Percentiles rank a stretch among this genome's conserved stretches.
phyloP scores from a whole-genome alignment of 176 grass and related monocot genomes.

The Phragmites australis region DNA sequence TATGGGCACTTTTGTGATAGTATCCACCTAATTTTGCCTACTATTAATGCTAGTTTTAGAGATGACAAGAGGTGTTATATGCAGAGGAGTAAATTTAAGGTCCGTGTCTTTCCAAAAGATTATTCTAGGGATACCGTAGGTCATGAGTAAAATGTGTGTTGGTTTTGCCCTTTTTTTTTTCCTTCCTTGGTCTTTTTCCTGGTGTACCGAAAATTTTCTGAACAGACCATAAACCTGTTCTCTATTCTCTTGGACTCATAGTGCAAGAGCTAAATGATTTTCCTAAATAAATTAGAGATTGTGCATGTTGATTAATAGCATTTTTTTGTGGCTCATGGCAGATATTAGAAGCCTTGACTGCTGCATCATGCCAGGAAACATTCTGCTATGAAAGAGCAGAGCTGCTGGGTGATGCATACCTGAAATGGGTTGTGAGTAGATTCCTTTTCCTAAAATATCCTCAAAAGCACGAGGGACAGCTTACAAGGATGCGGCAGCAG shows the following conservation, averaged over 20 bases:
- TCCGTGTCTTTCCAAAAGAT: not conserved
- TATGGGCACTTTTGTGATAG: no score
- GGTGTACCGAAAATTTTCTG: not conserved
- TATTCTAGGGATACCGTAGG: no score
- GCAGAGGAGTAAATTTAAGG: not conserved
- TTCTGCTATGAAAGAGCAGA: conserved; percentile 99
- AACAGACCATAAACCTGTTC: not conserved
- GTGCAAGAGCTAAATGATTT: conserved; percentile 7
- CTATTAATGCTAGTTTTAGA: not conserved
- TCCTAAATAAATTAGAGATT: conserved; percentile 13
- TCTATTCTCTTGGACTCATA: conserved; percentile 4
- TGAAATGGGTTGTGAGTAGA: conserved; percentile 99
- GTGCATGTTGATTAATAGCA: not conserved
- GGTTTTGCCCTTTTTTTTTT: not conserved
- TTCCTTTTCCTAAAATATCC: conserved; percentile 99
- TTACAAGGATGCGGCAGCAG: conserved; percentile 97
- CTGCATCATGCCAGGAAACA: conserved; percentile 98
- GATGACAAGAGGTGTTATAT: not conserved
- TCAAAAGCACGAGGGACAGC: conserved; percentile 95
- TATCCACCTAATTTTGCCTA: no score
- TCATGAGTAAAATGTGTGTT: not conserved
- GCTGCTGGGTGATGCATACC: conserved; percentile 93
- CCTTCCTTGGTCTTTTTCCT: not conserved
- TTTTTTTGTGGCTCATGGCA: conserved; percentile 40
- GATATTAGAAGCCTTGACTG: conserved; percentile 99